A percentile compares a stretch with the other conserved stretches of the same genome.
These are phyloP conservation scores for Skeletonema marinoi DNA, from an alignment of 108 stramenopile species.

Conservation along the genomic window DNA sequence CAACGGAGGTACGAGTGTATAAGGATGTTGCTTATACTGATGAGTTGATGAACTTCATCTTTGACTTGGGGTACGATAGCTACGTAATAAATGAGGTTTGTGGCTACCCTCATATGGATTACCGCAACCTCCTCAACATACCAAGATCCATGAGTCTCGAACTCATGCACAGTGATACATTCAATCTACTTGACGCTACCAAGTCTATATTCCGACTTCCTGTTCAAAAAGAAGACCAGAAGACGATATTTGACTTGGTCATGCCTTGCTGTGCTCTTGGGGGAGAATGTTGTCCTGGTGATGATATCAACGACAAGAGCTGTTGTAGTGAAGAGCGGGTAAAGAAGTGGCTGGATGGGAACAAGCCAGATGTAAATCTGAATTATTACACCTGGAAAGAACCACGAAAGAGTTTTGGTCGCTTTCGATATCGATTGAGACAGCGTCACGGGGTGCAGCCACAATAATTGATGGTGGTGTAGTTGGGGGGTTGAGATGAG, in stretches of 20 bases:
- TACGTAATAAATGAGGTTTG: constrained; percentile 33
- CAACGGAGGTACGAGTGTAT: constrained; percentile 17
- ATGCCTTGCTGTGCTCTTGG: constrained; percentile 23
- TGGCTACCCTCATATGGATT: constrained; percentile 31
- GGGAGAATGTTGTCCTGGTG: constrained; percentile 15
- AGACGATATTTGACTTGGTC: constrained; percentile 21
- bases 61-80: constrained; percentile 22
- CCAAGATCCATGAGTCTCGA: neutral
- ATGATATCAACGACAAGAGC: constrained; percentile 12
- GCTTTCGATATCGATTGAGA: neutral
- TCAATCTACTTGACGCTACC: constrained; percentile 4
- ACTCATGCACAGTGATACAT: neutral
- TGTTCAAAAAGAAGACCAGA: neutral
- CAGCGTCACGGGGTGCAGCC: neutral
- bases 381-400: constrained; percentile 4
- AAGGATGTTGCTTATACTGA: constrained; percentile 9
- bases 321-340: constrained; percentile 19
- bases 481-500: too few species aligned
- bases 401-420: neutral
- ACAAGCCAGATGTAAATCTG: constrained; percentile 13
- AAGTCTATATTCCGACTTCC: constrained; percentile 3
- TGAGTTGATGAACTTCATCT: constrained; percentile 11
- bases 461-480: neutral
- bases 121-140: constrained; percentile 20
- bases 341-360: constrained; percentile 12